Base-by-base conservation (phyloP, 106 monocot species). In the Acorus calamus region DNA sequence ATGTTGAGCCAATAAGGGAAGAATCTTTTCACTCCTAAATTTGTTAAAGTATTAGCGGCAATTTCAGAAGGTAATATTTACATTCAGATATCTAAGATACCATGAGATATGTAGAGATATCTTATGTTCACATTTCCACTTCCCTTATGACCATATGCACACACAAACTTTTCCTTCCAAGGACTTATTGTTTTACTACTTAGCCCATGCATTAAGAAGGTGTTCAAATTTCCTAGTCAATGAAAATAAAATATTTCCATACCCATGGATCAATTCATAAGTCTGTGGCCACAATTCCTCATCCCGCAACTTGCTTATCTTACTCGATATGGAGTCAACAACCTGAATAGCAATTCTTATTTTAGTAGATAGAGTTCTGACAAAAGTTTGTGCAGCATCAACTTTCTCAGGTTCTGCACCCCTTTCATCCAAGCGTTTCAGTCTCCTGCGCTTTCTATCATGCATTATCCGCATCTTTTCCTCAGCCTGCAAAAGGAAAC, bases 211-310 rank as follows among this genome's bases (percentile, higher is more conserved):
- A 28, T 28, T 28, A 28, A 28, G 28, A 28, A 28, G 28, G 28
- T 28, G 28, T 28, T 28, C 28, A 28, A 28, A 1, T 28, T 28
- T 28, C 28, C 0, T 28, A 28, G 28, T 28, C 28, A 28, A 28
- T 28, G 28, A 28, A 28, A 28, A 28, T 28, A 28, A 42, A 55
- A 11, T 6, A 52, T 57, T 46, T 6, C 7, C 66, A 72, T 90
- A 99, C 98, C 92, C 86, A 48, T 69, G 72, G 60, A 92, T 86
- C 64, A 99, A 74, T 65, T 79, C 85, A 53, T 69, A 56, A 46
- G 88, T 72, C 69, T 86, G 88, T 8, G 88, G 98, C 80, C 85
- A 92, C 50, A 99, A 69, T 56, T 99, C 98, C 60, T 88, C 86
- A 75, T 92, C 88, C 71, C 98, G 76, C 61, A 88, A 49, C 65